Evolutionary conservation across 140 eudicot species (phyloP), one percentile per base, ranked within the genome.

Genomic region (Oenanthe javanica): DNA sequence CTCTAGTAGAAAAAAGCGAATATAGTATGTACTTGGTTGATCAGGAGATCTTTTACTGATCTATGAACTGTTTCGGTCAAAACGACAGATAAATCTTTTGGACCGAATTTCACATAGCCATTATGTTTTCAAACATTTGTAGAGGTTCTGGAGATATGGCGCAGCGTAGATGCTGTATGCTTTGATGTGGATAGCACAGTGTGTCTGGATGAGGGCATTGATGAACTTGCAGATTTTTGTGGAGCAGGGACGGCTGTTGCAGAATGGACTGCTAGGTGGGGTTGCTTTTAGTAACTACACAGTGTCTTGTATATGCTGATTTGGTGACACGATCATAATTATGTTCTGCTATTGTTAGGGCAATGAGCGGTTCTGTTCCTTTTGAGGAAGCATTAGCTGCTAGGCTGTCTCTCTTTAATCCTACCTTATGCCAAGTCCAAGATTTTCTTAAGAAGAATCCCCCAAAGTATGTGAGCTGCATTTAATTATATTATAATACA

Each of bases 181-280:
- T 94, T 94, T 80, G 98, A 94, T 70, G 97, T 94, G 81, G 98
- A 94, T 88, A 94, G 97, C 88, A 94, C 98, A 21, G 98, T 94
- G 77, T 94, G 98, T 84, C 45, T 90, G 79, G 97, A 94, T 79
- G 98, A 94, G 83, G 98, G 98, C 75, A 94, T 94, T 77, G 98
- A 94, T 90, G 98, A 94, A 76, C 91, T 94, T 82, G 98, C 97
- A 55, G 97, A 94, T 75, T 94, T 90, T 84, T 94, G 98, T 89
- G 98, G 98, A 79, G 98, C 98, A 79, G 98, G 98, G 59, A 87
- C 90, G 85, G 97, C 96, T 79, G 98, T 94, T 51, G 97, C 98
- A 23, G 97, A 94, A 80, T 94, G 97, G 98, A 94, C 97, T 48
- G 90, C 96, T 40, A 94, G 96, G 98, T 92, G 47, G 84, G 43